Evolutionary conservation across 352 stramenopile species (phyloP).

Genomic region (Pythium sp.): DNA sequence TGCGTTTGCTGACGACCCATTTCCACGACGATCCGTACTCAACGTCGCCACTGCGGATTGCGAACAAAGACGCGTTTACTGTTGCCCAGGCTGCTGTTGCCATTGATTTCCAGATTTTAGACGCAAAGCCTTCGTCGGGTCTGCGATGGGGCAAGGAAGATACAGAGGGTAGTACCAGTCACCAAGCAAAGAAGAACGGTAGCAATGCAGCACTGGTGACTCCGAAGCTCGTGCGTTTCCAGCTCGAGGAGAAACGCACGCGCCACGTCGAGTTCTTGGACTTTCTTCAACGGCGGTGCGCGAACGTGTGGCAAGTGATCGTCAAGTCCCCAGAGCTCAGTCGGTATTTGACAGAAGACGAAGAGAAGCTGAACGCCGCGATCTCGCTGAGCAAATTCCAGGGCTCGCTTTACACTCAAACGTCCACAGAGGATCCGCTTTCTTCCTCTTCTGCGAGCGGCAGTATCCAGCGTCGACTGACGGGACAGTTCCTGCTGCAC

Average conservation of each 20-base stretch:
- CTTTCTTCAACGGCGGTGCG: constrained; percentile 67
- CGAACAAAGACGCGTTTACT: constrained; percentile 33
- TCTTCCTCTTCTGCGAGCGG: background rate
- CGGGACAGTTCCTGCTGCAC: constrained; percentile 62
- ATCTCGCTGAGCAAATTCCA: constrained; percentile 80
- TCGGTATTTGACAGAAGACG: constrained; percentile 55
- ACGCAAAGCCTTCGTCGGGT: constrained; percentile 78
- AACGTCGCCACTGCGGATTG: constrained; percentile 40
- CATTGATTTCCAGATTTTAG: constrained; percentile 70
- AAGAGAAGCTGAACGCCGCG: constrained; percentile 75
- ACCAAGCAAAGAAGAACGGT: constrained; percentile 14
- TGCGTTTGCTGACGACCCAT: constrained; percentile 48
- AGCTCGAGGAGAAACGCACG: constrained; percentile 76
- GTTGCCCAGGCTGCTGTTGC: constrained; percentile 60
- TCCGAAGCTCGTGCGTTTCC: constrained; percentile 82
- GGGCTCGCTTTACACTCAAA: constrained; percentile 45
- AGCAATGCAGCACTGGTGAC: constrained; percentile 37
- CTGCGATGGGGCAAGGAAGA: constrained; percentile 66
- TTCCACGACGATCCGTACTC: constrained; percentile 55
- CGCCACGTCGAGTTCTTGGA: constrained; percentile 56
- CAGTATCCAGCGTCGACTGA: constrained; percentile 39
- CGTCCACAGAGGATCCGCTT: background rate
- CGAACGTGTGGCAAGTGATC: constrained; percentile 58
- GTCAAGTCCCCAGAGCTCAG: constrained; percentile 47
- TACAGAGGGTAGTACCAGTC: constrained; percentile 16